Evolutionary conservation across 2,329 filamentous ascomycete species (phyloP).

Genomic region (Aspergillus hortae): DNA sequence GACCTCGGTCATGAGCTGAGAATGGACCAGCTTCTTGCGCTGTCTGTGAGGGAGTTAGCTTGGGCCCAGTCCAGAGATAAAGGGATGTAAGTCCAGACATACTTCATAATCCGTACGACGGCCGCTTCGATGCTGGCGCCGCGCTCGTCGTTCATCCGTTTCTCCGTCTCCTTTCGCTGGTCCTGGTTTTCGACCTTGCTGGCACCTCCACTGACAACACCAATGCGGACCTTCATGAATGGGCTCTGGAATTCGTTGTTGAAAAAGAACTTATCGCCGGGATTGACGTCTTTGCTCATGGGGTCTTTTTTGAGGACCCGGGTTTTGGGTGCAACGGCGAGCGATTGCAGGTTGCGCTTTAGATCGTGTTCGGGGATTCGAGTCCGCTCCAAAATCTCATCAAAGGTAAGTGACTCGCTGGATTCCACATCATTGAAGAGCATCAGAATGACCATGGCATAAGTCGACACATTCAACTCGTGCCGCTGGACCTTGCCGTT

Average conservation of each 20-base stretch:
- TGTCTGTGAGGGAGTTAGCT: conserved; percentile 32
- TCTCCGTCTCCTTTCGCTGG: conserved; percentile 52
- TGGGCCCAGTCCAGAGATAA: not conserved
- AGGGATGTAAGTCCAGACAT: conserved; percentile 13
- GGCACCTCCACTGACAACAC: conserved; percentile 69
- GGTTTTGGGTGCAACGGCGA: conserved; percentile 80
- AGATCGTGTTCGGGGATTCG: conserved; percentile 74
- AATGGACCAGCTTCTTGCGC: conserved; percentile 47
- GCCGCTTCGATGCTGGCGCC: conserved; percentile 50
- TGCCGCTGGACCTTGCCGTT: conserved; percentile 73
- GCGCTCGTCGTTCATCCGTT: conserved; percentile 49
- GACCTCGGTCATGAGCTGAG: conserved; percentile 50
- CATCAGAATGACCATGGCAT: conserved; percentile 83
- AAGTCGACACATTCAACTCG: conserved; percentile 88
- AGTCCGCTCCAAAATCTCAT: conserved; percentile 79
- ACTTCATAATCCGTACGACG: conserved; percentile 54
- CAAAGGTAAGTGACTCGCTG: conserved; percentile 54
- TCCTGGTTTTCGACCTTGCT: conserved; percentile 78
- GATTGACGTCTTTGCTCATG: conserved; percentile 70
- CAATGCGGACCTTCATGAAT: conserved; percentile 83
- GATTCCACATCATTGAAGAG: conserved; percentile 76
- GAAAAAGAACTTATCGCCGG: conserved; percentile 75
- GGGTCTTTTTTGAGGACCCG: conserved; percentile 78
- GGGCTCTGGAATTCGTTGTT: conserved; percentile 80
- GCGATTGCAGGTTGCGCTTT: conserved; percentile 71